Percentiles rank a stretch among this genome's conserved stretches.
These are phyloP conservation scores for Pseudogymnoascus sp. DNA, from an alignment of 2,329 filamentous ascomycete genomes.

Conservation along the genomic window DNA sequence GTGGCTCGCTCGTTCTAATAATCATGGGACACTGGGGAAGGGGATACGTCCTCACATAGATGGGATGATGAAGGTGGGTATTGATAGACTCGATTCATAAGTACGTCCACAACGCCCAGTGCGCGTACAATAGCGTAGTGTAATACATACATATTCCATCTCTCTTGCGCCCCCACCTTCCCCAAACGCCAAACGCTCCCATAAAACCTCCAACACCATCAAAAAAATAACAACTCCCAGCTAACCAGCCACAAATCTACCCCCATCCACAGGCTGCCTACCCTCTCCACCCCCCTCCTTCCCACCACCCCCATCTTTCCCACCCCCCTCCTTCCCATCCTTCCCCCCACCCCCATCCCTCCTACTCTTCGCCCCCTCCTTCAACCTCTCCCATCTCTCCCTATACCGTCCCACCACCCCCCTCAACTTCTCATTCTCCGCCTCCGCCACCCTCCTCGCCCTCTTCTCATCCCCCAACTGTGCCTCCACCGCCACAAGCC, in stretches of 20 bases:
- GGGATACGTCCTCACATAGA: too few relatives aligned
- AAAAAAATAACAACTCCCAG: background rate
- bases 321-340: background rate
- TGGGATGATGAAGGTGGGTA: too few relatives aligned
- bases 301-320: background rate
- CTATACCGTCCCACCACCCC: slow-evolving; percentile 47
- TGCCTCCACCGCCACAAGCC: slow-evolving; percentile 59
- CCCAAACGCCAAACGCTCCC: background rate
- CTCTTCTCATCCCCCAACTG: slow-evolving; percentile 54
- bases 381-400: slow-evolving; percentile 60
- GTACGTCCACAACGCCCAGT: background rate
- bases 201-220: background rate
- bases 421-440: slow-evolving; percentile 51
- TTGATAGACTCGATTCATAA: too few relatives aligned
- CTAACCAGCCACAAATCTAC: background rate
- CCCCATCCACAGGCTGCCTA: background rate
- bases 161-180: background rate
- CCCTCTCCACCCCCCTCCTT: background rate
- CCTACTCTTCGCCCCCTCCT: slow-evolving; percentile 49
- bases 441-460: slow-evolving; percentile 44
- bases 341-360: slow-evolving; percentile 18
- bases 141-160: background rate
- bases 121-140: background rate
- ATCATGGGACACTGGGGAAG: too few relatives aligned
- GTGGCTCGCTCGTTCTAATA: too few relatives aligned